Base-by-base conservation (phyloP, 1,284 basidiomycete species). In the Tylopilus orsonianus region DNA sequence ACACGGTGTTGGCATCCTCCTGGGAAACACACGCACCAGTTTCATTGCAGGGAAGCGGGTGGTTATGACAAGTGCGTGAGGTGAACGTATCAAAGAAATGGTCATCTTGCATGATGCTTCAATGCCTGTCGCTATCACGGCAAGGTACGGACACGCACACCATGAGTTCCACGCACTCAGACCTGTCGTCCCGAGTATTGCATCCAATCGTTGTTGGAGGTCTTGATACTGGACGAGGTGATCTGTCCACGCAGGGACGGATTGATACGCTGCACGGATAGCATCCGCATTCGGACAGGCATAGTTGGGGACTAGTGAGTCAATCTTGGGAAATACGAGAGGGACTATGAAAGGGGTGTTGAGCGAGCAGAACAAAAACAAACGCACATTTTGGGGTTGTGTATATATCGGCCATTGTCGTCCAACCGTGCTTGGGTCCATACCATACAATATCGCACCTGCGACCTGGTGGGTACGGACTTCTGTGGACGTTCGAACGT, bases 381-480 rank as follows among this genome's bases (percentile, higher is more conserved):
- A 23, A 58, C 67, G 39, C 39, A 71, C 73, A 19, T 57, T 63
- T 24, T 59, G 58, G 8, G 76, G 75, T 49, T 78, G 73, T 1
- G 70, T 71, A 22, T 70, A 61, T 19, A 76, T 70, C 18, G 71
- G 71, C 67, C 74, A 80, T 18, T 49, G 53, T 48, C 62, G 68
- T 10, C 49, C 52, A 0, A 65, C 59, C 26, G 70, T 67, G 1
- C 55, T 53, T 4, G 70, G 67, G 43, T 79, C 76, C 75, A 80
- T 78, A 7, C 79, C 79, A 23, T 63, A 69, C 26, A 81, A 59
- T 23, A 81, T 49, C 4, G 73, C 80, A 33, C 78, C 71, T 0
- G 77, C 71, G 20, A 79, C 79, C 49, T 79, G 75, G 46, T 74
- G 75, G 8, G 79, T 81, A 24, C 78, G 62, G 18, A 71, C 71